Conservation (phyloP, 176 grass and related monocot species). For the Olyra latifolia region DNA sequence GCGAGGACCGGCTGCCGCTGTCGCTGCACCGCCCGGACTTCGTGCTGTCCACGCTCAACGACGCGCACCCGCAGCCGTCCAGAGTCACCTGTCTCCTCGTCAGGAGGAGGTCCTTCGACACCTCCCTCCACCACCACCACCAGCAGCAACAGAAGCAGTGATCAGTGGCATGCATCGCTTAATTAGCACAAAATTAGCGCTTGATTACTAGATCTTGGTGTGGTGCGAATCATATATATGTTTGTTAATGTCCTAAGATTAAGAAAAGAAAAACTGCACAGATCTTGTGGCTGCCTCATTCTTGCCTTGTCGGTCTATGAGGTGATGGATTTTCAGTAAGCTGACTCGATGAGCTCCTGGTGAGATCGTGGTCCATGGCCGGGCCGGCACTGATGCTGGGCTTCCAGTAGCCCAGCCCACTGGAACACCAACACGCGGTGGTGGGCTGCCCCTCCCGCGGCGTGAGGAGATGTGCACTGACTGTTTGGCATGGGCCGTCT, state of each 20-base stretch:
- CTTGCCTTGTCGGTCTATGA: background rate
- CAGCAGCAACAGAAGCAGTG: background rate
- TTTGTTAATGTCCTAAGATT: no score
- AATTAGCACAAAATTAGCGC: background rate
- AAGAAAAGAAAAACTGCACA: background rate
- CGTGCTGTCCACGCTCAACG: slow-evolving; percentile 47
- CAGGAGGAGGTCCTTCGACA: slow-evolving; percentile 54
- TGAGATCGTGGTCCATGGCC: no score
- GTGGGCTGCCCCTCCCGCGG: no score
- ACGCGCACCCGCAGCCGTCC: slow-evolving; percentile 33
- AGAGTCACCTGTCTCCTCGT: slow-evolving; percentile 59
- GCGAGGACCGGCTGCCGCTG: slow-evolving; percentile 53
- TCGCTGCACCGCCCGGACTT: slow-evolving; percentile 73
- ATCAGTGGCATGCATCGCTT: background rate
- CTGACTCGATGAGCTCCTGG: no score
- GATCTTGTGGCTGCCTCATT: background rate
- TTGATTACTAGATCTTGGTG: background rate
- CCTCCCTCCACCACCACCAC: no score
- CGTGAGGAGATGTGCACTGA: no score
- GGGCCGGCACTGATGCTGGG: no score
- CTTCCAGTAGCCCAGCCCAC: no score
- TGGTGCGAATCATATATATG: no score
- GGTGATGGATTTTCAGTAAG: no score
- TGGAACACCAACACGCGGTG: no score
- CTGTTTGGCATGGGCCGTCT: no score